These are phyloP conservation scores for Trichoderma sp. DNA, from an alignment of 2,329 filamentous ascomycete species.

Conservation along the genomic window DNA sequence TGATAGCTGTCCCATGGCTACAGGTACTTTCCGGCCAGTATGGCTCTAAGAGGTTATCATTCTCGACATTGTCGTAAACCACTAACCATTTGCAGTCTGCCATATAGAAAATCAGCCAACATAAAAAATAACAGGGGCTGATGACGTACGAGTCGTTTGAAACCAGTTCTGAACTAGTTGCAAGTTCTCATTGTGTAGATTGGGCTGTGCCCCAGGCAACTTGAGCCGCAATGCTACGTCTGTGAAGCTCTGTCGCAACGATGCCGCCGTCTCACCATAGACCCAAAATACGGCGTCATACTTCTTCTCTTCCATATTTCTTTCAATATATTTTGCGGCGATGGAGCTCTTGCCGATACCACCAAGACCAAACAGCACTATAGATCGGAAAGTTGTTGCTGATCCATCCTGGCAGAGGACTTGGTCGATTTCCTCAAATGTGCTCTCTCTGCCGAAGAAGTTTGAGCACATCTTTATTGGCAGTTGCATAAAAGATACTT, in stretches of 20 bases:
- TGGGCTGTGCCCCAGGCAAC: not conserved
- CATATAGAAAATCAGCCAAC: not conserved
- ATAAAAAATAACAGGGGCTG: not conserved
- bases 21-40: not conserved
- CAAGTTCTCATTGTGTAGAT: not conserved
- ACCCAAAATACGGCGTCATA: not conserved
- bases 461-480: not conserved
- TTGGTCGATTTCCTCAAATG: not conserved
- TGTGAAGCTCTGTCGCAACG: not conserved
- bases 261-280: not conserved
- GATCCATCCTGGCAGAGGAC: not conserved
- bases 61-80: not conserved
- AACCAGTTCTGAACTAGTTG: not conserved
- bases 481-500: not conserved
- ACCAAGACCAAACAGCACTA: not conserved
- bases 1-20: not conserved
- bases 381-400: not conserved
- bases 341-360: not conserved
- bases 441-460: not conserved
- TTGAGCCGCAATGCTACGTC: not conserved
- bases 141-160: not conserved
- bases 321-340: not conserved
- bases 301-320: not conserved
- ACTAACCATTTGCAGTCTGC: not conserved
- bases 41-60: not conserved